Base-by-base conservation (phyloP, 371 early-diverging fungal genomes). In the Apophysomyces trapeziformis region DNA sequence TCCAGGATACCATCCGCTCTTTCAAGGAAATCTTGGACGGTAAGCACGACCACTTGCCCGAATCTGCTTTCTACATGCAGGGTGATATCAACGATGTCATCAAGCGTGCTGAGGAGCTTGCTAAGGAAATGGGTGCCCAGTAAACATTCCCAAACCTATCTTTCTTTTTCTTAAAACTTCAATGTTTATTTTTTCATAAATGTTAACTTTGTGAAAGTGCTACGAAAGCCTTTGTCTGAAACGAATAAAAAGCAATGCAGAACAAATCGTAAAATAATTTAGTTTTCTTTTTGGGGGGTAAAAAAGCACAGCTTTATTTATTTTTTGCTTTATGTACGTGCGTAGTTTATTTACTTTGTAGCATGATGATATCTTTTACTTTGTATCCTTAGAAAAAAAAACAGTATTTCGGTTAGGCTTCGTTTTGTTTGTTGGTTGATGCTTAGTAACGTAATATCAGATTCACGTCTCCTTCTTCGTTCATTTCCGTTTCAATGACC, bases 11-110 rank as follows among this genome's bases (percentile, higher is more conserved):
- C 74, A 91, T 98, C 87, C 93, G 96, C 75, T 95, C 95, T 46
- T 98, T 96, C 92, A 90, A 90, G 86, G 97, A 96, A 82, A 96
- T 97, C 76, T 85, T 98, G 56, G 95, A 93, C 60, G 98, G 97
- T 67, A 98, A 96, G 90, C 94, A 95, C 89, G 97, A 96, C 83
- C 69, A 75, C 71, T 87, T 96, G 18, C 76, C 96, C 94, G 97
- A 97, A 81, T 89, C 93, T 65, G 96, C 97, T 66, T 97, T 97
- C 92, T 97, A 91, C 89, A 96, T 96, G 94, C 90, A 91, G 68
- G 97, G 97, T 84, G 95, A 95, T 78, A 91, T 97, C 72, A 92
- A 93, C 66, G 96, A 96, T 84, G 96, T 91, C 70, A 84, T 84
- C 69, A 86, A 87, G 84, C 96, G 96, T 89, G 96, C 96, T 66